phyloP scores from a whole-genome alignment of 1,284 basidiomycete genomes.

The Ganoderma lingzhi region DNA sequence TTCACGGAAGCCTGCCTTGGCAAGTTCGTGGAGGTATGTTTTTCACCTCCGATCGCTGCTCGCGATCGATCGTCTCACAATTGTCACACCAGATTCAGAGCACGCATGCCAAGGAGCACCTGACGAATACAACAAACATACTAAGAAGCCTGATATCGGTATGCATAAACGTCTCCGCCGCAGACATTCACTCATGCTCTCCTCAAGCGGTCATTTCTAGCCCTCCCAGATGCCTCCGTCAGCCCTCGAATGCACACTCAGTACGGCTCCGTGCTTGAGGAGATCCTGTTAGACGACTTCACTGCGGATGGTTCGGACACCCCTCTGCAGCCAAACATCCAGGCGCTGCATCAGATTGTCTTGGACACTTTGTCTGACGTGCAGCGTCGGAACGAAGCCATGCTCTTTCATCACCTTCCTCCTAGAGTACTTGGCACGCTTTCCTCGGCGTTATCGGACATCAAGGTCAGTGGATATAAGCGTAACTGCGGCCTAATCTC shows the following conservation, averaged over 20 bases:
- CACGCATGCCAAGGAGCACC: slow-evolving; percentile 57
- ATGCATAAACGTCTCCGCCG: slow-evolving; percentile 23
- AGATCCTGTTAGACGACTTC: slow-evolving; percentile 52
- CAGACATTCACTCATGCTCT: slow-evolving; percentile 2
- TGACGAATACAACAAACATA: slow-evolving; percentile 63
- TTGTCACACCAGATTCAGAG: slow-evolving; percentile 19
- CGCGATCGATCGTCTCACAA: not conserved
- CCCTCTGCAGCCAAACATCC: slow-evolving; percentile 48
- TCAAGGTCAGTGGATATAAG: slow-evolving; percentile 54
- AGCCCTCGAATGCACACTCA: slow-evolving; percentile 73
- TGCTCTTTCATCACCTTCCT: slow-evolving; percentile 76
- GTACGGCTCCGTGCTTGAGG: slow-evolving; percentile 56
- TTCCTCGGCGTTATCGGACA: slow-evolving; percentile 54
- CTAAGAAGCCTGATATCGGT: slow-evolving; percentile 69
- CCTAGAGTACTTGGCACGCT: slow-evolving; percentile 58
- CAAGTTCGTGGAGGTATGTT: slow-evolving; percentile 74
- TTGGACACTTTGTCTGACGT: slow-evolving; percentile 64
- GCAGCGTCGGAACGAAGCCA: slow-evolving; percentile 75
- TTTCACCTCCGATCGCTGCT: not conserved
- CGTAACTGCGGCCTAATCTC: slow-evolving; percentile 4
- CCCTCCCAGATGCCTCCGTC: slow-evolving; percentile 76
- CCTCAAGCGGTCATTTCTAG: slow-evolving; percentile 66
- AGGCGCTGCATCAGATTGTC: slow-evolving; percentile 54
- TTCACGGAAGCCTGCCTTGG: slow-evolving; percentile 72
- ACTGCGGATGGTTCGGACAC: slow-evolving; percentile 44